Evolutionary conservation across 2,329 filamentous ascomycete genomes (phyloP).

Genomic region (Monilinia fructigena): DNA sequence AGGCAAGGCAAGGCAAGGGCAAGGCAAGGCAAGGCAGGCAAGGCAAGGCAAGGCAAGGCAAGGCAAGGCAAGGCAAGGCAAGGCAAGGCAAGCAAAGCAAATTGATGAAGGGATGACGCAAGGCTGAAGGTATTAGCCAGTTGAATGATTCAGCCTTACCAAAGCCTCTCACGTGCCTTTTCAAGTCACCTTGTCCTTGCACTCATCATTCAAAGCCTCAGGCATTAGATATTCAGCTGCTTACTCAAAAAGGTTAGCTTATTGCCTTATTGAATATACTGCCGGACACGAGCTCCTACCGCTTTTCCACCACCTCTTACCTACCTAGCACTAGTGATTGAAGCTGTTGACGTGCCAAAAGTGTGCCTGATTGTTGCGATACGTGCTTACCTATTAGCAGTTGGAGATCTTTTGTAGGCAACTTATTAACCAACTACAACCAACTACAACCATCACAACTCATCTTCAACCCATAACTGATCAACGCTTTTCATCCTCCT

Average conservation of each 20-base stretch:
- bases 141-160: too few species aligned
- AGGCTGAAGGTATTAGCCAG: too few species aligned
- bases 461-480: constrained; percentile 1
- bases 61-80: too few species aligned
- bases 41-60: too few species aligned
- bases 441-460: background rate
- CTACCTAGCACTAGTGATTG: background rate
- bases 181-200: too few species aligned
- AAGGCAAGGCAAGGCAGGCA: too few species aligned
- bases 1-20: too few species aligned
- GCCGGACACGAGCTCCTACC: too few species aligned
- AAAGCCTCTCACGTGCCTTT: too few species aligned
- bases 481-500: background rate
- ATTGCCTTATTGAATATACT: background rate
- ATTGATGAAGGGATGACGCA: too few species aligned
- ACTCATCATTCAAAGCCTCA: background rate
- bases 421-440: background rate
- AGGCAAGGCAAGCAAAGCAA: too few species aligned
- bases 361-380: constrained; percentile 20
- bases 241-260: background rate
- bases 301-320: too few species aligned
- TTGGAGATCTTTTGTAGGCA: background rate
- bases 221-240: background rate
- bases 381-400: background rate
- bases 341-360: constrained; percentile 25